Base-by-base conservation (phyloP, 768 basidiomycete genomes). In the Lepiota subincarnata region DNA sequence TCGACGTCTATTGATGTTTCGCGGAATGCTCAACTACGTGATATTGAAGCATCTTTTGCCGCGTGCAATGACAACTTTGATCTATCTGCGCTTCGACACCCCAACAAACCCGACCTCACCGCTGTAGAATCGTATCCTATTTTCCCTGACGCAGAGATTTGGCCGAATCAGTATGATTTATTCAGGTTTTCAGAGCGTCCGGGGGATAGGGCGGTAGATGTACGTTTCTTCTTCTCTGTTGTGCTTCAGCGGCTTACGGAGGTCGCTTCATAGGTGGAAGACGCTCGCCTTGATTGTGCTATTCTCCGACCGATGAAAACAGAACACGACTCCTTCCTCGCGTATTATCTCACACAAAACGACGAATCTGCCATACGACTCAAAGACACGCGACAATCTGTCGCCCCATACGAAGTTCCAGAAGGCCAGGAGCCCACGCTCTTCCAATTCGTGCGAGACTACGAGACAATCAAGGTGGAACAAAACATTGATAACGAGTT, bases 141-240 rank as follows among this genome's bases (percentile, higher is more conserved):
- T 50, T 76, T 92, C 11, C 93, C 93, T 0, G 92, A 96, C 62
- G 78, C 80, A 3, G 84, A 88, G 56, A 84, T 93, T 35, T 96
- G 92, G 91, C 82, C 89, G 38, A 95, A 92, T 64, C 86, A 87
- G 57, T 92, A 92, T 64, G 91, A 93, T 66, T 66, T 94, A 49
- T 92, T 93, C 75, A 74, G 85, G 54, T 93, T 94, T 65, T 84
- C 84, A 10, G 91, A 94, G 65, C 74, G 90, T 16, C 91, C 91
- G 13, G 91, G 91, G n/a, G 91, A 93, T 53, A 74, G 84, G 41
- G 61, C 79, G 12, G 61, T 79, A 6, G 89, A 92, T 59, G 89
- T 89, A 49, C 50, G 81, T 69, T 24, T 36, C 37, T 13, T 34
- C 28, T 16, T 12, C 13, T 35, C 2, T 14, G 28, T 40, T 38